Percentiles rank a stretch among this genome's conserved stretches.
phyloP scores from a whole-genome alignment of 148 eudicot species.

The Persicaria maculosa region DNA sequence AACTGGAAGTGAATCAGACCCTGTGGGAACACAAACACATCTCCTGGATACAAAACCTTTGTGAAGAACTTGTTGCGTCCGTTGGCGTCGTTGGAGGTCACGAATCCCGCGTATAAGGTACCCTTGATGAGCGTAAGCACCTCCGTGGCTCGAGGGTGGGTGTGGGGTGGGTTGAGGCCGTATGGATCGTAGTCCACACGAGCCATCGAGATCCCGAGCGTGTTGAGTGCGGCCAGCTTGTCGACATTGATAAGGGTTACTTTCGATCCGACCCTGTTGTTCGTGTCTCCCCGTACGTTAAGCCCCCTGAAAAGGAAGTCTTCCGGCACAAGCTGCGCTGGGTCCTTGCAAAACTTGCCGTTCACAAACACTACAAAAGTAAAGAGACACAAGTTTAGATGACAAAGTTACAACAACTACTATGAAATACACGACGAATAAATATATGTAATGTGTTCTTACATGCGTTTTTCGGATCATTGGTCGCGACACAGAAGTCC shows the following conservation, averaged over 20 bases:
- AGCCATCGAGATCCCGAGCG: conserved; percentile 10
- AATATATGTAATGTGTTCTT: background rate
- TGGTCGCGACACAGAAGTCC: conserved; percentile 9
- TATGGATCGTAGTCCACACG: conserved; percentile 14
- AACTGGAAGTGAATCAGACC: conserved; percentile 27
- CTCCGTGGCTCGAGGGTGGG: conserved; percentile 15
- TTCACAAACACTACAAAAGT: conserved; percentile 14
- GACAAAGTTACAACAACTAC: background rate
- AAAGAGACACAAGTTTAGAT: background rate
- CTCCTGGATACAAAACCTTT: conserved; percentile 19
- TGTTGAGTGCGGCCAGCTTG: conserved; percentile 4
- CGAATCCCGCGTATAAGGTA: conserved; percentile 14
- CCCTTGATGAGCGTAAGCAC: conserved; percentile 13
- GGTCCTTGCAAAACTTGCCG: conserved; percentile 12
- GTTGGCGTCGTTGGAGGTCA: conserved; percentile 19
- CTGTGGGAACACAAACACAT: conserved; percentile 23
- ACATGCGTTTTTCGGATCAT: conserved; percentile 5
- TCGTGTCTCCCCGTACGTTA: background rate
- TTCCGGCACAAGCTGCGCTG: background rate
- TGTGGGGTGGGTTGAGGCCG: conserved; percentile 16
- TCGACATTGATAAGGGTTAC: conserved; percentile 5
- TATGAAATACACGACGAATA: background rate
- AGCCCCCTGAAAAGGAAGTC: conserved; percentile 14
- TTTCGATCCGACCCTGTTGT: conserved; percentile 9
- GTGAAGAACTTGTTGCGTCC: conserved; percentile 17